Conservation (phyloP, 148 eudicot genomes). For the Nyssa sinensis region DNA sequence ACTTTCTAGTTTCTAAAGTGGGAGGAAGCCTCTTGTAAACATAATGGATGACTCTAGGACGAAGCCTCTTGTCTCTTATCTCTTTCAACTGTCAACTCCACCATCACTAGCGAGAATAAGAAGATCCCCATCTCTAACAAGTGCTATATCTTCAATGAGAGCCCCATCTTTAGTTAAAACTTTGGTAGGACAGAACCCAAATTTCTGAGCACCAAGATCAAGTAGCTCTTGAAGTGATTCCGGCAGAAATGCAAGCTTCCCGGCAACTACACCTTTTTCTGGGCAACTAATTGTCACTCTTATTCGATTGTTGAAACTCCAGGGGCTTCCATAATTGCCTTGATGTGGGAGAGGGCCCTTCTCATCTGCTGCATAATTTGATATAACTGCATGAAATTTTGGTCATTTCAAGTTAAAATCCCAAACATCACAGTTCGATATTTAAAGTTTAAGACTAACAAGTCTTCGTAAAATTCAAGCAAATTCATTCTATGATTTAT, state of each 20-base stretch:
- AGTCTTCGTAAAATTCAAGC: too few species aligned
- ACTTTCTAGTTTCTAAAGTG: too few species aligned
- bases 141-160: constrained; percentile 53
- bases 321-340: background rate
- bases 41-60: background rate
- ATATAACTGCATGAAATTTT: background rate
- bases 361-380: constrained; percentile 39
- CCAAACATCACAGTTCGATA: background rate
- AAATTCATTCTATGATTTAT: too few species aligned
- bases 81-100: background rate
- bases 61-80: background rate
- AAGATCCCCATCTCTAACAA: constrained; percentile 81
- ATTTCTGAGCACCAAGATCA: constrained; percentile 50
- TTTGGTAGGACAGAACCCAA: constrained; percentile 39
- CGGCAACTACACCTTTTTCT: constrained; percentile 26
- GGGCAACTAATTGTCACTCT: constrained; percentile 61
- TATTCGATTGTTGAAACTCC: constrained; percentile 11
- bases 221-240: constrained; percentile 58
- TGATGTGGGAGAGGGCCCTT: background rate
- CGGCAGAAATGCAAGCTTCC: constrained; percentile 50
- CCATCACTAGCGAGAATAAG: constrained; percentile 42
- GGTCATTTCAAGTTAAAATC: background rate
- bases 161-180: constrained; percentile 58
- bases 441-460: too few species aligned
- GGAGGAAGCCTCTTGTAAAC: background rate